Conservation (phyloP, 106 monocot species). For the Gastrodia elata region DNA sequence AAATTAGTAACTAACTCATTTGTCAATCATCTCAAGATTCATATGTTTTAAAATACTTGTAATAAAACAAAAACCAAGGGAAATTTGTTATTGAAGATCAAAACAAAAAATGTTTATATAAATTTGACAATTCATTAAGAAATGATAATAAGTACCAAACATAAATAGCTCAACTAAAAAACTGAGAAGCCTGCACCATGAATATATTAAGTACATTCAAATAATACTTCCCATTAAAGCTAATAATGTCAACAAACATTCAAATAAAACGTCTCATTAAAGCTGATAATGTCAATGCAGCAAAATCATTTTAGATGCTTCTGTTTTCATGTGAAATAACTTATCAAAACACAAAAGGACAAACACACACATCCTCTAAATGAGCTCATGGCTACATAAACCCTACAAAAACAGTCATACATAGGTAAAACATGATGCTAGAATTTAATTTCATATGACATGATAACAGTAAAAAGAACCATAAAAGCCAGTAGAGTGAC, state of each 20-base stretch:
- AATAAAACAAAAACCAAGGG: neutral
- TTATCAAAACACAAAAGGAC: neutral
- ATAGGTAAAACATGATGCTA: neutral
- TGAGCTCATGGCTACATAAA: neutral
- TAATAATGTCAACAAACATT: neutral
- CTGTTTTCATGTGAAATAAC: neutral
- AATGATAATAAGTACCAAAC: neutral
- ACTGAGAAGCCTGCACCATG: neutral
- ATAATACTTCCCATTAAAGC: neutral
- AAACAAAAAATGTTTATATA: neutral
- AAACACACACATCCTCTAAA: neutral
- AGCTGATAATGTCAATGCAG: slow-evolving; percentile 1
- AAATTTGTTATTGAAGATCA: neutral
- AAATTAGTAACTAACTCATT: slow-evolving; percentile 17
- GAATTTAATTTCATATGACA: neutral
- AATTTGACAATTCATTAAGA: neutral
- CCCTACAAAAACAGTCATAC: neutral
- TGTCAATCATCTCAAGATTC: neutral
- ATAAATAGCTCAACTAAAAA: neutral
- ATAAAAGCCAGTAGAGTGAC: neutral
- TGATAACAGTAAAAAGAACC: neutral
- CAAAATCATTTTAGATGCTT: neutral
- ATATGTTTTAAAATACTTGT: neutral
- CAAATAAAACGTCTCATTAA: neutral
- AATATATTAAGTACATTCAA: neutral